Conservation (phyloP, 192 early-diverging fungal genomes). For the Linnemannia zychae region DNA sequence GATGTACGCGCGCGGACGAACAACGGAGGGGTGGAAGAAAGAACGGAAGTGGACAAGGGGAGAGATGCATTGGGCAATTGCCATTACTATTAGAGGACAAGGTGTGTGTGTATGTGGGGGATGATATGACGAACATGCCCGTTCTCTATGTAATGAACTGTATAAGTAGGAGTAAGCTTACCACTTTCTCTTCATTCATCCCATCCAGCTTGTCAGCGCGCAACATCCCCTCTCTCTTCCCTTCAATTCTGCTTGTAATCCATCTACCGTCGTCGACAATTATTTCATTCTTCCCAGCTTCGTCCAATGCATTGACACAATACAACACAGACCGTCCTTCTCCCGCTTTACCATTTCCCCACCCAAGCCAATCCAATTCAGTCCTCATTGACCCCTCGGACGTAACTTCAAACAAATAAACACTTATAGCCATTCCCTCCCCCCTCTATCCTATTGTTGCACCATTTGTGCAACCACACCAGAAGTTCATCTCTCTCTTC, state of each 20-base stretch:
- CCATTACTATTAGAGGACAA: too few species aligned
- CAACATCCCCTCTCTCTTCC: neutral
- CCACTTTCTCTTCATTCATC: neutral
- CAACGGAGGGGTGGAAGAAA: too few species aligned
- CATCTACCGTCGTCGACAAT: neutral
- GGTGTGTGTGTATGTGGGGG: too few species aligned
- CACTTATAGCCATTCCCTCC: neutral
- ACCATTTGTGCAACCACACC: conserved; percentile 32
- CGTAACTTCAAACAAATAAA: neutral
- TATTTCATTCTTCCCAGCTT: neutral
- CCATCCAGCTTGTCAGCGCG: conserved; percentile 25
- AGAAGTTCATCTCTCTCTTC: neutral
- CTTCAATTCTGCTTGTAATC: neutral
- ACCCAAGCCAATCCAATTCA: too few species aligned
- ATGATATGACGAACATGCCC: too few species aligned
- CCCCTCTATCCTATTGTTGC: neutral
- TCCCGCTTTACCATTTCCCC: too few species aligned
- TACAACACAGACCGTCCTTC: neutral
- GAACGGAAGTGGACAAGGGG: too few species aligned
- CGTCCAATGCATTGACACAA: neutral
- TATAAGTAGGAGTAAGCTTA: too few species aligned
- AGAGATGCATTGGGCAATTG: too few species aligned
- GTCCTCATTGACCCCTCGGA: neutral
- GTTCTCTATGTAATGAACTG: too few species aligned
- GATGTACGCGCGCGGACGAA: too few species aligned